Evolutionary conservation across 2,329 filamentous ascomycete genomes (phyloP), one percentile per base, ranked within the genome.

Genomic region (Zopfia rhizophila): DNA sequence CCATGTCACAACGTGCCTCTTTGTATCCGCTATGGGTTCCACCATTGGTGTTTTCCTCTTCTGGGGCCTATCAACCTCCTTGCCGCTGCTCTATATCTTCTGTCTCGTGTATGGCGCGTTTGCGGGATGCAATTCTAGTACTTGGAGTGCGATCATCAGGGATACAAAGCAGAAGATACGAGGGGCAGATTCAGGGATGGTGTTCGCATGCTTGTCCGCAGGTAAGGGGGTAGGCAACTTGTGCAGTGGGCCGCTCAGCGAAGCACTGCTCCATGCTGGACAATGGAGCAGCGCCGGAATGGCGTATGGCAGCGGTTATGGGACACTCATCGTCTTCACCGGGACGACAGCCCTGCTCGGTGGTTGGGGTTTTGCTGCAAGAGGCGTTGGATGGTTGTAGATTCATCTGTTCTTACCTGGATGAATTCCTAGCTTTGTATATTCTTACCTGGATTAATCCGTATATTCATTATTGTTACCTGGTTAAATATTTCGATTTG

Each of bases 161-260:
- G 70, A 77, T 24, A 72, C 77, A 3, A 63, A 68, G 38, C 60
- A 65, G 27, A 68, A 65, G 32, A 65, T 72, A 12, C 50, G 45
- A 23, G 55, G 58, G 8, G 64, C 65, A n/a, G 79, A 82, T 30
- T 65, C 75, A 3, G 75, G 77, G 0, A 75, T 82, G 51, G 70
- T 81, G 1, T 78, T 82, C 45, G 74, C 73, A 0, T 69, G 76
- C 11, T 65, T 82, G 40, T 73, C 73, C 7, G 75, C 75, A 7
- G 79, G 79, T 0, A 76, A 78, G 31, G 80, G 80, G 0, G 70
- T 82, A 14, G 79, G 80, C 3, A 78, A 76, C 58, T 64, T 83
- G 7, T 72, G 76, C 7, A 75, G 72, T 47, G 80, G 80, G 3
- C 80, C 80, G 0, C 59, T 82, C 29, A 81, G 78, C 35, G 78